phyloP scores from a whole-genome alignment of 139 green algal species.

The Astrephomene gubernaculifera region DNA sequence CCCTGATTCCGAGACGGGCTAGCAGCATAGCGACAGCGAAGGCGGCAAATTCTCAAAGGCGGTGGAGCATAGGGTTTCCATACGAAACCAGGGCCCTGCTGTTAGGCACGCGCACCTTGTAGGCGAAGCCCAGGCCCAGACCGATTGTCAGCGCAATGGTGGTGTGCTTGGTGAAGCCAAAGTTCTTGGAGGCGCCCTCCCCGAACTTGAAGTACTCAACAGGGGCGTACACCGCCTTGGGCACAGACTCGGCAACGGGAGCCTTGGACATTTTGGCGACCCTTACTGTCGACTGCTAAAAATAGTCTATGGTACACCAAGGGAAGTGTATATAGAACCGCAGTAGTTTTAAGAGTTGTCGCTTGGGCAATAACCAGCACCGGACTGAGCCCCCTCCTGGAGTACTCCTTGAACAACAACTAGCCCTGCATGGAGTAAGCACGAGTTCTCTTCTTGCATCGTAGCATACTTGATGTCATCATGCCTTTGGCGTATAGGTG shows the following conservation, averaged over 20 bases:
- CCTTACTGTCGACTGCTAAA: not conserved
- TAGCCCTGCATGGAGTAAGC: no score
- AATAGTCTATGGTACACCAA: not conserved
- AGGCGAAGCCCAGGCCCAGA: constrained; percentile 46
- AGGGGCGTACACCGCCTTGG: constrained; percentile 27
- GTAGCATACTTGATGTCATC: no score
- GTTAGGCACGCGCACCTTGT: constrained; percentile 51
- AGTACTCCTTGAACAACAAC: no score
- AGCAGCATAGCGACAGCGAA: not conserved
- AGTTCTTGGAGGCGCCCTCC: constrained; percentile 54
- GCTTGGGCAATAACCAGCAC: no score
- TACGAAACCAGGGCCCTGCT: not conserved
- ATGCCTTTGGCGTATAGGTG: no score
- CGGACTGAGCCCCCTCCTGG: no score
- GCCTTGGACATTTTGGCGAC: constrained; percentile 9
- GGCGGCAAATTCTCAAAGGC: no score
- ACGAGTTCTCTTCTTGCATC: no score
- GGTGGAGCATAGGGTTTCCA: no score
- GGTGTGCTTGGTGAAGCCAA: constrained; percentile 53
- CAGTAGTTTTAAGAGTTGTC: no score
- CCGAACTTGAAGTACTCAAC: constrained; percentile 50
- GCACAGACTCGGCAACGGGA: not conserved
- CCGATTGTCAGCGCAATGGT: constrained; percentile 41
- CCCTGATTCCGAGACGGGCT: not conserved
- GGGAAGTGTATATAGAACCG: no score